These are phyloP conservation scores for Diplodia seriata DNA, from an alignment of 2,329 filamentous ascomycete species.

Conservation along the genomic window DNA sequence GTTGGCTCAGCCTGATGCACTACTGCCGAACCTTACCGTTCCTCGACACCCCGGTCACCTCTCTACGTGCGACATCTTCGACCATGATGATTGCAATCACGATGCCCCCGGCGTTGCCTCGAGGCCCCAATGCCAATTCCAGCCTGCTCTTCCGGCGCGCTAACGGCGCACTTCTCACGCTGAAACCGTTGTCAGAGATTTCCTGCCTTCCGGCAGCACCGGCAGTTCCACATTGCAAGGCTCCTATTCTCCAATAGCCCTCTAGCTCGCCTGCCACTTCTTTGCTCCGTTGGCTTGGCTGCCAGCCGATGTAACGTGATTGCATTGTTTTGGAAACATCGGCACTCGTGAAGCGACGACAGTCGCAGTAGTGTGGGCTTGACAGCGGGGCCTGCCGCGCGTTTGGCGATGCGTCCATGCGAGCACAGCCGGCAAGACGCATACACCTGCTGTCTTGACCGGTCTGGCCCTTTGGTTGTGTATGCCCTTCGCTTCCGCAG, in stretches of 20 bases:
- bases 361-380: conserved; percentile 16
- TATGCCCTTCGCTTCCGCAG: conserved; percentile 6
- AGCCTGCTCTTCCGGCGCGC: conserved; percentile 4
- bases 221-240: neutral
- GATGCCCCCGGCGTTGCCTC: conserved; percentile 1
- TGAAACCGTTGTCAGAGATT: conserved; percentile 23
- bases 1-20: conserved; percentile 2
- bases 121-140: neutral
- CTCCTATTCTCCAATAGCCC: neutral
- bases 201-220: neutral
- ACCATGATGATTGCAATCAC: neutral
- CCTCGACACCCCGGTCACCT: neutral
- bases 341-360: neutral
- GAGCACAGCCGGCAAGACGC: neutral
- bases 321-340: conserved; percentile 14
- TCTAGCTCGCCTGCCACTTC: neutral
- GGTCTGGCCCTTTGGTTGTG: conserved; percentile 2
- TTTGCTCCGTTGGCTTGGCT: conserved; percentile 2
- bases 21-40: neutral
- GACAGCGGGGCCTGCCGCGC: conserved; percentile 17
- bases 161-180: neutral
- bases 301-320: conserved; percentile 18
- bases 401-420: conserved; percentile 17
- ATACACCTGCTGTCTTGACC: neutral
- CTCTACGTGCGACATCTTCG: conserved; percentile 1